Percentiles rank a stretch among this genome's conserved stretches.
Evolutionary conservation across 2,329 filamentous ascomycete genomes (phyloP).

Genomic region (Monilinia fructigena): DNA sequence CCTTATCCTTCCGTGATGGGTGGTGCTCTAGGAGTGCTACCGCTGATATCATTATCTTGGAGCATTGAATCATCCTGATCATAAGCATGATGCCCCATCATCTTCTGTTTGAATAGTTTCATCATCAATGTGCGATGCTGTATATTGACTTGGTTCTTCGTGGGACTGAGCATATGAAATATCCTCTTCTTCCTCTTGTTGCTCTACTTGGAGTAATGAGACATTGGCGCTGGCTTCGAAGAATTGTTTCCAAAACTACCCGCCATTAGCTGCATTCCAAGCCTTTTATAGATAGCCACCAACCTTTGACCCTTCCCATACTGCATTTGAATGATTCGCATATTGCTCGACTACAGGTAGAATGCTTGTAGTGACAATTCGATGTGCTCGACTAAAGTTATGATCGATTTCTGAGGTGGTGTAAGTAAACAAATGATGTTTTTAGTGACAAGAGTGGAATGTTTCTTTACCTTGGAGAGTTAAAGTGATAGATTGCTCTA

Average conservation of each 20-base stretch:
- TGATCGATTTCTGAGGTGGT: conserved; percentile 79
- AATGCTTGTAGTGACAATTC: conserved; percentile 92
- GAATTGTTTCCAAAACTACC: conserved; percentile 98
- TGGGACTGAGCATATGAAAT: conserved; percentile 42
- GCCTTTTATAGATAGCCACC: conserved; percentile 20
- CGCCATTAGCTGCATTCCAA: conserved; percentile 26
- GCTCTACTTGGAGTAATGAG: conserved; percentile 91
- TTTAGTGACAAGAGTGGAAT: conserved; percentile 12
- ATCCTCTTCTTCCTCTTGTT: conserved; percentile 62
- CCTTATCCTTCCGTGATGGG: conserved; percentile 47
- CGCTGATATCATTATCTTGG: conserved; percentile 60
- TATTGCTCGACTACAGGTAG: conserved; percentile 93
- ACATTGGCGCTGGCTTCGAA: conserved; percentile 98
- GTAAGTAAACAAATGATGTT: conserved; percentile 24
- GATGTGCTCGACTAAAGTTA: conserved; percentile 95
- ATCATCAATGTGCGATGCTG: conserved; percentile 41
- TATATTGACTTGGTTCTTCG: conserved; percentile 38
- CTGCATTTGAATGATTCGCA: conserved; percentile 84
- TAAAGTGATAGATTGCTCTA: conserved; percentile 95
- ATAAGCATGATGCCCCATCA: conserved; percentile 39
- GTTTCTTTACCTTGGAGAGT: conserved; percentile 74
- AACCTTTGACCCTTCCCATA: conserved; percentile 97
- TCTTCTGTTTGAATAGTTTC: conserved; percentile 32
- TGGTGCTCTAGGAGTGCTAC: conserved; percentile 65
- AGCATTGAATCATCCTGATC: conserved; percentile 63